Evolutionary conservation across 768 basidiomycete species (phyloP).

Genomic region (Boletus fagicola): DNA sequence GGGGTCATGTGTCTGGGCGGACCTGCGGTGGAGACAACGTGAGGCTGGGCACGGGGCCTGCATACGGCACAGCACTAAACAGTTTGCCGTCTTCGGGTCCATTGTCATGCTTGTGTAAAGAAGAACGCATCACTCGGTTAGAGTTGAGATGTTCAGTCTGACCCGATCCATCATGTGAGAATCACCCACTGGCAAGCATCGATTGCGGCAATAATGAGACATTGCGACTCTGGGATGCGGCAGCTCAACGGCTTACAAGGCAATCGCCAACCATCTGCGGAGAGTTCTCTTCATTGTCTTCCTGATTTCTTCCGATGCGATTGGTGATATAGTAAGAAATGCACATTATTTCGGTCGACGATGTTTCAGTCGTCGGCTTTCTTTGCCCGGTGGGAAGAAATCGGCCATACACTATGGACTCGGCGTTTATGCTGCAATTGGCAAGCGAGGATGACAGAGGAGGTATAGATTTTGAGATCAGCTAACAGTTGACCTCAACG

Average conservation of each 20-base stretch:
- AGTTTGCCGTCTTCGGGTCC: neutral
- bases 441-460: neutral
- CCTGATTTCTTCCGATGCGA: too few species aligned
- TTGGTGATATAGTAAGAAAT: neutral
- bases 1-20: conserved; percentile 5
- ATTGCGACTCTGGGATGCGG: neutral
- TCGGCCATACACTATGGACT: too few species aligned
- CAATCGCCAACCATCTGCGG: neutral
- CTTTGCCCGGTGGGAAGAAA: neutral
- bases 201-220: neutral
- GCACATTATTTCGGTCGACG: neutral
- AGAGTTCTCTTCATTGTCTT: too few species aligned
- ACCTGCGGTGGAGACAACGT: neutral
- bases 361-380: neutral
- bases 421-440: neutral
- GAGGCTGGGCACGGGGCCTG: neutral
- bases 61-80: conserved; percentile 4
- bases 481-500: neutral
- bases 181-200: too few species aligned
- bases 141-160: neutral
- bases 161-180: conserved; percentile 2
- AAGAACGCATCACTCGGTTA: neutral
- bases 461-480: neutral
- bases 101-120: neutral
- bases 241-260: neutral